Base-by-base conservation (phyloP, 768 basidiomycete species). In the Scleroderma bovista region DNA sequence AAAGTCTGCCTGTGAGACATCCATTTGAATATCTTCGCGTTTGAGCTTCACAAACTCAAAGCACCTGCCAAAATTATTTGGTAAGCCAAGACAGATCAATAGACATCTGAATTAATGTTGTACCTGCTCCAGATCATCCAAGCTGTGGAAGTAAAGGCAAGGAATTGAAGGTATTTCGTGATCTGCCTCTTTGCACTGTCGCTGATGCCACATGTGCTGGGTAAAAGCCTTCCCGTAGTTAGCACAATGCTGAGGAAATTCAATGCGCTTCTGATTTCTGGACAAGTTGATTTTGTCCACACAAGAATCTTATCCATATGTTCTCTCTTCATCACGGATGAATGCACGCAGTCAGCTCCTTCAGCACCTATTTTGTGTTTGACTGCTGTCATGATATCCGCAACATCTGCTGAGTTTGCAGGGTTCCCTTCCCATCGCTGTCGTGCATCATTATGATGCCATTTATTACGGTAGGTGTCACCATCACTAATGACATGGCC, bases 11-110 rank as follows among this genome's bases (percentile, higher is more conserved):
- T 19, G 13, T 0, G 3, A 19, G 1, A 2, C 17, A 52, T 58
- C 22, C 26, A 45, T 10, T 2, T 45, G 54, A 22, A 71, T 40
- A 32, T 71, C 53, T 4, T 52, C 44, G 8, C 47, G 8, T 31
- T 62, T 57, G 1, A 72, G 31, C 7, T 58, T 54, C 10, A 64
- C 48, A 1, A 63, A 49, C 52, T 72, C 69, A 34, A 66, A 68
- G 53, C 63, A 64, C 34, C 69, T 72, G n/a, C n/a, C n/a, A n/a
- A 29, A 9, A 32, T 3, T 3, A 42, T 12, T 3, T 10, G 9
- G 17, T 24, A 9, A 22, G 13, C 13, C 15, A n/a, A 17, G 3
- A 41, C 20, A 7, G 13, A 7, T 22, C 6, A 1, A 7, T 20
- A 22, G 13, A 13, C n/a, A n/a, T n/a, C n/a, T n/a, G n/a, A 3